Conservation (phyloP, 768 basidiomycete genomes). For the Serendipita indica region DNA sequence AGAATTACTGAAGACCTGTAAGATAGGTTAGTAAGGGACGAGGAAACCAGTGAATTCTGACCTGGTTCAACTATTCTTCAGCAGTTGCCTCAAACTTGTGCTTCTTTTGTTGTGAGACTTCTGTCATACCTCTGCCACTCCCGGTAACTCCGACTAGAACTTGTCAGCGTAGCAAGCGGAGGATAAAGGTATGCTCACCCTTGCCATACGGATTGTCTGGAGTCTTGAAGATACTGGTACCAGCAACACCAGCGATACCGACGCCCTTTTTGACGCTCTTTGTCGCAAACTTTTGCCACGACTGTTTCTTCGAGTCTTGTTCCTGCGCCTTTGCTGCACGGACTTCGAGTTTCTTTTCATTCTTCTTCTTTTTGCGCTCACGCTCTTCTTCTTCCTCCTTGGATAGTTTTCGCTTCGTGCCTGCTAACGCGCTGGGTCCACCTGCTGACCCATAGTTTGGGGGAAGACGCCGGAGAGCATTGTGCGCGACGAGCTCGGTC, state of each 20-base stretch:
- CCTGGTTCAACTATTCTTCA: slow-evolving; percentile 21
- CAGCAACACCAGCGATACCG: slow-evolving; percentile 73
- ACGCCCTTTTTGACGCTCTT: slow-evolving; percentile 88
- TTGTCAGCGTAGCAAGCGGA: slow-evolving; percentile 6
- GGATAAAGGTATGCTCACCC: slow-evolving; percentile 33
- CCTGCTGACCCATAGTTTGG: slow-evolving; percentile 18
- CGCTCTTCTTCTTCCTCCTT: slow-evolving; percentile 76
- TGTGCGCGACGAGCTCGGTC: slow-evolving; percentile 65
- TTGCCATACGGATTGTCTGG: slow-evolving; percentile 80
- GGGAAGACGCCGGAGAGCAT: slow-evolving; percentile 57
- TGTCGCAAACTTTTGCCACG: slow-evolving; percentile 92
- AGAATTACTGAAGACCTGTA: no score
- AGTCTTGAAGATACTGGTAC: slow-evolving; percentile 88
- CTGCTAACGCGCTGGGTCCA: slow-evolving; percentile 25
- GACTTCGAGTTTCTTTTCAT: slow-evolving; percentile 80
- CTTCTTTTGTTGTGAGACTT: slow-evolving; percentile 47
- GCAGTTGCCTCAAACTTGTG: slow-evolving; percentile 53
- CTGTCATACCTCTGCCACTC: slow-evolving; percentile 81
- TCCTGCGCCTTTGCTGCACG: slow-evolving; percentile 80
- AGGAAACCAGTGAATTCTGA: no score
- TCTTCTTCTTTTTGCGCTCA: slow-evolving; percentile 86
- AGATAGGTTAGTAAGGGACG: no score
- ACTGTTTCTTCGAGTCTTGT: slow-evolving; percentile 65
- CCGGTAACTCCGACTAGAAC: slow-evolving; percentile 74
- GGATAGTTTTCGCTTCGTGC: slow-evolving; percentile 62